Percentiles rank a stretch among this genome's conserved stretches.
Conservation (phyloP, 495 filamentous ascomycete species). For the Tricharina praecox region DNA sequence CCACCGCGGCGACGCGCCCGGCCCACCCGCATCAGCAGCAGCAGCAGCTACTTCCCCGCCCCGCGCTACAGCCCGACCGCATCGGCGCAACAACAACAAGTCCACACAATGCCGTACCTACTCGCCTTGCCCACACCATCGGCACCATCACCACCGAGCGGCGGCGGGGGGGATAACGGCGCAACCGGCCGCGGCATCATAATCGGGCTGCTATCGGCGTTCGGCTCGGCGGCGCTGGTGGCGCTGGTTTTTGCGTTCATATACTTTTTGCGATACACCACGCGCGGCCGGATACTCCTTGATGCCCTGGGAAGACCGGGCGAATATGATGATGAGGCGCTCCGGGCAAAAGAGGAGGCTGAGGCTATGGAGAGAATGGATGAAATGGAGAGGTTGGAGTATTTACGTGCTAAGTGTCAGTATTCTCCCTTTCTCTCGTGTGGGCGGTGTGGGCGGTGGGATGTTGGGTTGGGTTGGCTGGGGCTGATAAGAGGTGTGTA, state of each 20-base stretch:
- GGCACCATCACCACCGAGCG: no score
- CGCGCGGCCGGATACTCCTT: slow-evolving; percentile 73
- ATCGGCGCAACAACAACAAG: neutral
- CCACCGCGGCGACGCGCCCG: no score
- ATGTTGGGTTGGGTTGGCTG: neutral
- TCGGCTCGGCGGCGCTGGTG: slow-evolving; percentile 77
- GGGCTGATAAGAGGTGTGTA: slow-evolving; percentile 14
- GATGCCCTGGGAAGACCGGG: slow-evolving; percentile 87
- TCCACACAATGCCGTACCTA: neutral
- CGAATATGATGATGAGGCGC: slow-evolving; percentile 95
- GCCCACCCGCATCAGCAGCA: slow-evolving; percentile 25
- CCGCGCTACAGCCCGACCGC: neutral
- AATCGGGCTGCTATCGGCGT: slow-evolving; percentile 91
- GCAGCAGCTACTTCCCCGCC: neutral
- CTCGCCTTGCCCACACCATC: neutral
- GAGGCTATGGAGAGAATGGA: slow-evolving; percentile 93
- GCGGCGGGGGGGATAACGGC: no score
- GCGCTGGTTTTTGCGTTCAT: slow-evolving; percentile 64
- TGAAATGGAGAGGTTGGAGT: slow-evolving; percentile 75
- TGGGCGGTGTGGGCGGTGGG: no score
- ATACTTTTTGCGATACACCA: slow-evolving; percentile 88
- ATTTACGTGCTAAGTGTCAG: slow-evolving; percentile 86
- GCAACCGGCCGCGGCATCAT: slow-evolving; percentile 48
- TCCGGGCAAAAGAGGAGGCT: slow-evolving; percentile 77
- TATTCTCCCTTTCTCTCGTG: slow-evolving; percentile 7